Percentiles rank a stretch among this genome's conserved stretches.
Conservation (phyloP, 2,329 filamentous ascomycete species). For the Parastagonospora avenae region DNA sequence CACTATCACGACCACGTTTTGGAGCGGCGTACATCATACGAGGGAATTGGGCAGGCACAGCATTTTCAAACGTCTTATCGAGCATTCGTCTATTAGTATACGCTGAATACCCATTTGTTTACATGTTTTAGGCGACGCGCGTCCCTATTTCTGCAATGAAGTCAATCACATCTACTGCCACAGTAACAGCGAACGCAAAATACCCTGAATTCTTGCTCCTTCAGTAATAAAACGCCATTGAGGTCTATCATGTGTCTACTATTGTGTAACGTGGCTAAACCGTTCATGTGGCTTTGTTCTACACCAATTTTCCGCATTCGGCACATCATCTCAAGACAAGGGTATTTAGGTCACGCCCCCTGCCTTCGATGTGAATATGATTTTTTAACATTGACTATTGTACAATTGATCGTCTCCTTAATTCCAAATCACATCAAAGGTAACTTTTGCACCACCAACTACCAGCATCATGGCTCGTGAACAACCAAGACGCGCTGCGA, state of each 20-base stretch:
- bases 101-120: slow-evolving; percentile 17
- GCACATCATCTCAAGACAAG: not conserved
- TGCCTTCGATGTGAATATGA: not conserved
- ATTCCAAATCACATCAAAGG: not conserved
- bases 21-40: not conserved
- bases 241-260: not conserved
- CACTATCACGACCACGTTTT: slow-evolving; percentile 6
- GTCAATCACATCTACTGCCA: not conserved
- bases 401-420: not conserved
- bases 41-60: slow-evolving; percentile 1
- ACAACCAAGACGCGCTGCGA: not conserved
- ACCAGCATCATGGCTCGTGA: not conserved
- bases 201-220: not conserved
- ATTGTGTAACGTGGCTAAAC: not conserved
- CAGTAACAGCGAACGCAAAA: not conserved
- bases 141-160: not conserved
- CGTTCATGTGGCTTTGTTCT: slow-evolving; percentile 10
- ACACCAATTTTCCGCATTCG: not conserved
- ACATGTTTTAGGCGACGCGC: not conserved
- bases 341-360: slow-evolving; percentile 7
- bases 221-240: slow-evolving; percentile 4
- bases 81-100: slow-evolving; percentile 17
- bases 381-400: not conserved
- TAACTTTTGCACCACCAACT: not conserved
- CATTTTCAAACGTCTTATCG: slow-evolving; percentile 3